These are phyloP conservation scores for Cicer bijugum DNA, from an alignment of 306 rosid species.

Conservation along the genomic window DNA sequence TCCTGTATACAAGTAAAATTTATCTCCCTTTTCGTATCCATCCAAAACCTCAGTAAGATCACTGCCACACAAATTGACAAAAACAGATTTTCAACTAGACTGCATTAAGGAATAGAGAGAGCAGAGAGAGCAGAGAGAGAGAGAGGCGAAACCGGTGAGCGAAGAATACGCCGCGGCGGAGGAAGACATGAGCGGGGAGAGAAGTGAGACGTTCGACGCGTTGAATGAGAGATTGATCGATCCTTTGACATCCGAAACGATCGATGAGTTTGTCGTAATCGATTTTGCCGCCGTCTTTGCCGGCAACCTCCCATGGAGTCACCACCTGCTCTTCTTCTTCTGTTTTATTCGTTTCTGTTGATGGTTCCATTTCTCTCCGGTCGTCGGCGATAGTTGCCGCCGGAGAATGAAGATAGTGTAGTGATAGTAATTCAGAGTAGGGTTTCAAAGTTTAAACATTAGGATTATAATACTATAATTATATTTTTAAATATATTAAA, in stretches of 20 bases:
- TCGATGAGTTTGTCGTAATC: constrained; percentile 93
- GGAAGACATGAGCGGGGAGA: constrained; percentile 77
- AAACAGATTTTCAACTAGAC: neutral
- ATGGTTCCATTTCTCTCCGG: neutral
- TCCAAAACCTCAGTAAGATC: constrained; percentile 79
- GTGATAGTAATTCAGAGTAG: constrained; percentile 3
- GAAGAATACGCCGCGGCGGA: constrained; percentile 92
- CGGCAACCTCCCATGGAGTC: constrained; percentile 85
- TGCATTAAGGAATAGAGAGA: neutral
- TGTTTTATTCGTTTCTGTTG: neutral
- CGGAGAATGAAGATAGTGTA: constrained; percentile 5
- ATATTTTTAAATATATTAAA: no score
- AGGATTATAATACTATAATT: no score
- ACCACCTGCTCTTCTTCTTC: constrained; percentile 67
- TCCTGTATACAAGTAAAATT: constrained; percentile 88
- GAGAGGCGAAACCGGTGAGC: constrained; percentile 67
- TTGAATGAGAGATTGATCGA: constrained; percentile 60
- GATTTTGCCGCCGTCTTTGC: constrained; percentile 77
- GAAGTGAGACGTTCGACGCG: constrained; percentile 75
- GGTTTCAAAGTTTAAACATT: neutral
- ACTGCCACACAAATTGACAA: constrained; percentile 38
- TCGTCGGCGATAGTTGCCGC: constrained; percentile 12
- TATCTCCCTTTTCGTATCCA: constrained; percentile 74
- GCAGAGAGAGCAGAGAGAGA: neutral
- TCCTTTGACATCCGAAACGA: constrained; percentile 87